Base-by-base conservation (phyloP, 805 yeast species). In the Starmerella ratchasimensis region DNA sequence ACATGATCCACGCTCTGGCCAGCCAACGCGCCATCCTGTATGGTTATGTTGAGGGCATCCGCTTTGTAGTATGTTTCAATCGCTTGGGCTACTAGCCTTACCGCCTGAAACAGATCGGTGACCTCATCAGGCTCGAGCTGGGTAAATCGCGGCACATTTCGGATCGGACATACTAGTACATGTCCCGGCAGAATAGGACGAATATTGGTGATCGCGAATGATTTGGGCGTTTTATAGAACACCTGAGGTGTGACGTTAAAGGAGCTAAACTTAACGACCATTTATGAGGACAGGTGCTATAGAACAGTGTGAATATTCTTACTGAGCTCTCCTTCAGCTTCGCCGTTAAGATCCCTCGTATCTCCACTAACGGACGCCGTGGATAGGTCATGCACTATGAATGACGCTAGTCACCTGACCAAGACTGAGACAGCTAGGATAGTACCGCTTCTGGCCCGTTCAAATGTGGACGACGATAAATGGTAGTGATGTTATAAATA, bases 1-100 rank as follows among this genome's bases (percentile, higher is more conserved):
- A 88, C 67, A 58, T 90, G 98, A 4, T 96, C 94, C 2, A 90
- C 76, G n/a, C 86, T 72, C 55, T 90, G 98, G 3, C 98, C 98
- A 1, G 96, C 88, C 34, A 83, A 83, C 0, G 84, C 80, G 0
- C 98, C 98, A 55, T 90, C 99, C 56, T 90, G 99, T 42, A 93
- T 82, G 9, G 96, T 88, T 28, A 90, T 68, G 54, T 93, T 93
- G 42, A 84, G 53, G 1, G 94, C 66, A 48, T 86, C 93, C 2
- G 95, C 93, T 25, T 74, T 67, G 56, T 76, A 90, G 10, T 67
- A 62, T 40, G 65, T 52, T 45, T 69, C 75, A 13, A 90, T 74
- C 45, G 84, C 78, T 37, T 61, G 59, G 43, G 83, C 76, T 0
- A 90, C 67, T 33, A 69, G 52, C 47, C 81, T 94, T 8, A 90